These are phyloP conservation scores for Debaryomyces prosopidis DNA, from an alignment of 805 yeast genomes.

Conservation along the genomic window DNA sequence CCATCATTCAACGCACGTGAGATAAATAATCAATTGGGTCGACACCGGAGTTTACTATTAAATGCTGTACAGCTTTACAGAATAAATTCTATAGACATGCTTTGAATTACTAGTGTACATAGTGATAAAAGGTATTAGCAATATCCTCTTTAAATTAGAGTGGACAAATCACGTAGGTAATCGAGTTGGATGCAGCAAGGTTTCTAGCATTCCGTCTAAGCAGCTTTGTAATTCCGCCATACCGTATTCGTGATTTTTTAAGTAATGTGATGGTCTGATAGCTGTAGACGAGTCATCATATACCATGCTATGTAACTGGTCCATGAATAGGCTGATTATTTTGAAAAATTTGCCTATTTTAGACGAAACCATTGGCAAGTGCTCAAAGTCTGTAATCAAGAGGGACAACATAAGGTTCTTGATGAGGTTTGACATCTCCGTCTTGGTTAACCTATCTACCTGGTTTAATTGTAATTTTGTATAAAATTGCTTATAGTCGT, in stretches of 20 bases:
- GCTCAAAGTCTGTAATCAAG: slow-evolving; percentile 27
- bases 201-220: slow-evolving; percentile 25
- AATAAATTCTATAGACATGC: too few relatives aligned
- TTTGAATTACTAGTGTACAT: too few relatives aligned
- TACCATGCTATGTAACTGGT: slow-evolving; percentile 27
- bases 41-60: too few relatives aligned
- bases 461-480: slow-evolving; percentile 23
- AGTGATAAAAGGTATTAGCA: too few relatives aligned
- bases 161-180: background rate
- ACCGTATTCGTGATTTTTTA: slow-evolving; percentile 15
- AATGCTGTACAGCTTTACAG: too few relatives aligned
- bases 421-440: slow-evolving; percentile 30
- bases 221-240: slow-evolving; percentile 20
- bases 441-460: slow-evolving; percentile 28
- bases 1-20: too few relatives aligned
- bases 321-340: slow-evolving; percentile 28
- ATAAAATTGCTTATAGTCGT: slow-evolving; percentile 24
- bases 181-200: background rate
- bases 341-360: slow-evolving; percentile 28
- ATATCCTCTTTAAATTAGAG: too few relatives aligned
- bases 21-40: too few relatives aligned
- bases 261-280: slow-evolving; percentile 28
- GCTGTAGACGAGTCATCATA: slow-evolving; percentile 17
- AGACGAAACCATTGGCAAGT: slow-evolving; percentile 25
- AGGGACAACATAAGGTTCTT: slow-evolving; percentile 36